phyloP scores from a whole-genome alignment of 164 flowering plant species.

The Annona cherimola region DNA sequence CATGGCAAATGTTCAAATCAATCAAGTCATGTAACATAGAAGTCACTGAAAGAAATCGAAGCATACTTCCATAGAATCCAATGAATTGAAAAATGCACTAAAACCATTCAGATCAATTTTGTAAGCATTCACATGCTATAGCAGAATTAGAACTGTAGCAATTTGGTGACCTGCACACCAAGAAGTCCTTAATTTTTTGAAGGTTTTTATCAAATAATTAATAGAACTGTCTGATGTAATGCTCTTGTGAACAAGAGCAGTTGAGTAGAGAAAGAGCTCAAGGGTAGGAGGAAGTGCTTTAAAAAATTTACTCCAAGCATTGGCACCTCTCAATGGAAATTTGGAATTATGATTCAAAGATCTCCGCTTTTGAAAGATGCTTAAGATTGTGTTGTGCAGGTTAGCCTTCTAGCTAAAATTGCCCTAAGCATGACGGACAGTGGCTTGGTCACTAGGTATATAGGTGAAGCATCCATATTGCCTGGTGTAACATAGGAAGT shows the following conservation, averaged over 20 bases:
- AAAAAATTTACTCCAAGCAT: too few species aligned
- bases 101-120: background rate
- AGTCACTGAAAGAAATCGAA: background rate
- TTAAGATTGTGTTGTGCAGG: background rate
- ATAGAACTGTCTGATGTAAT: background rate
- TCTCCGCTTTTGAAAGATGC: background rate
- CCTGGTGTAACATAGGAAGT: too few species aligned
- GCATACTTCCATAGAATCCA: background rate
- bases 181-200: background rate
- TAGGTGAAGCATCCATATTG: too few species aligned
- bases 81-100: background rate
- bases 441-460: too few species aligned
- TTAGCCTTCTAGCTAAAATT: background rate
- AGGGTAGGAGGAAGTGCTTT: background rate
- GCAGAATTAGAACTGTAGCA: background rate
- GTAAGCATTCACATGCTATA: background rate
- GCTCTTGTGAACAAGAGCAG: background rate
- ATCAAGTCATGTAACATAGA: background rate
- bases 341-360: background rate
- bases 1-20: background rate
- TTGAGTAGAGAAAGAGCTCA: background rate
- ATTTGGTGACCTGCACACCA: background rate
- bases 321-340: background rate
- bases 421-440: background rate
- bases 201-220: background rate